Conservation (phyloP, 306 rosid genomes). For the Sicyos baderoa region DNA sequence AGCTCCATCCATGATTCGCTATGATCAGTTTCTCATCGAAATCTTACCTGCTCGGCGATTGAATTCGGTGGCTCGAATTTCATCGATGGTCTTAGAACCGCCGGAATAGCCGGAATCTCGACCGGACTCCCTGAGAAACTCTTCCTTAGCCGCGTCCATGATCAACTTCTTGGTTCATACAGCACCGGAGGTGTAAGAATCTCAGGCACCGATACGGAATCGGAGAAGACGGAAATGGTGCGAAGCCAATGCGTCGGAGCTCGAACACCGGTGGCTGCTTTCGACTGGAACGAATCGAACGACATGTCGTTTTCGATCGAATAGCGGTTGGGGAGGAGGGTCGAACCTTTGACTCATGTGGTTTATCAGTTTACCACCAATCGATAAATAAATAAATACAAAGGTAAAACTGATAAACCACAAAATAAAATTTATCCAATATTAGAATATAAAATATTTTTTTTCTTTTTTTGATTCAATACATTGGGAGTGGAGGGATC, state of each 20-base stretch:
- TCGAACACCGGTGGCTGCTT: not conserved
- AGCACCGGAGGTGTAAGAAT: not conserved
- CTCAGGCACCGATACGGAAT: not conserved
- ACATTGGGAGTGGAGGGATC: too few relatives aligned
- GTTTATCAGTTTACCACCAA: too few relatives aligned
- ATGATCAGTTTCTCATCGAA: slow-evolving; percentile 4
- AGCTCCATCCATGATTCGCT: not conserved
- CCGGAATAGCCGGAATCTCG: slow-evolving; percentile 60
- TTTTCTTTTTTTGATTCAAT: too few relatives aligned
- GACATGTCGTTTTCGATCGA: too few relatives aligned
- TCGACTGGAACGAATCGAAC: not conserved
- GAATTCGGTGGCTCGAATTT: slow-evolving; percentile 82
- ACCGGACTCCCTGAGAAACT: slow-evolving; percentile 55
- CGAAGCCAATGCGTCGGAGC: not conserved
- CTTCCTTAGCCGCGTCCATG: slow-evolving; percentile 55
- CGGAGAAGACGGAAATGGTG: not conserved
- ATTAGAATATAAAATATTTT: too few relatives aligned
- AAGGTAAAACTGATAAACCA: too few relatives aligned
- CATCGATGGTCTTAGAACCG: slow-evolving; percentile 53
- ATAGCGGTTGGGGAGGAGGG: too few relatives aligned
- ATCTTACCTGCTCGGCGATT: slow-evolving; percentile 58
- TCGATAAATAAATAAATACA: too few relatives aligned
- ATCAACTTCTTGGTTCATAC: not conserved
- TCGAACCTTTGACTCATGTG: too few relatives aligned
- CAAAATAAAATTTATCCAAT: too few relatives aligned